Base-by-base conservation (phyloP, 2,329 filamentous ascomycete genomes). In the Nannizziopsis barbatae region DNA sequence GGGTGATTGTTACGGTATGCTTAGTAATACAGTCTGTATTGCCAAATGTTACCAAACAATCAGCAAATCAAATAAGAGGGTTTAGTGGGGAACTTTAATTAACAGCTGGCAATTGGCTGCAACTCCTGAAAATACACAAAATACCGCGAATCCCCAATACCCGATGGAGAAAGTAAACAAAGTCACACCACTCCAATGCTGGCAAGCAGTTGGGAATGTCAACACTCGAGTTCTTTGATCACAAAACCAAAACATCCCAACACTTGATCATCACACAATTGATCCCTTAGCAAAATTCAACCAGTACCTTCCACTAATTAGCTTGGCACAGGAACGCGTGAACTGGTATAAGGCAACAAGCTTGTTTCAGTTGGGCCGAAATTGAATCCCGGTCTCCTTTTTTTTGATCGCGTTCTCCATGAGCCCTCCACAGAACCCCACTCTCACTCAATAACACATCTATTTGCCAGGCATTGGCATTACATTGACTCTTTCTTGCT, bases 321-420 rank as follows among this genome's bases (percentile, higher is more conserved):
- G 41, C 41, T 40, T 40, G 37, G 37, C 37, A 15, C 10, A 41
- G 33, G 8, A 41, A 47, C 40, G 20, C 18, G 36, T 18, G 35
- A 39, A 17, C 43, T 38, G 22, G 7, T 27, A 27, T 27, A 27
- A 31, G 42, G 37, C 12, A n/a, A 12, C 30, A 37, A 22, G 44
- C 30, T 10, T 20, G 22, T 35, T 40, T 33, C 41, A 30, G 45
- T 47, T 47, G 45, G 45, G 45, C 45, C 45, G 45, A 47, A 47
- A 47, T 40, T 40, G 33, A 11, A 32, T 38, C 45, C 41, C 45
- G 41, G 37, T 20, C 45, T 31, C 38, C 4, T 22, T 20, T 15
- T 20, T 12, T 27, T 3, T 27, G 17, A 27, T 20, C 22, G 17
- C 8, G 8, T 41, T 41, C 22, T 41, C 22, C 38, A n/a, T 20